Base-by-base conservation (phyloP, 805 yeast genomes). In the Yarrowia sp. region DNA sequence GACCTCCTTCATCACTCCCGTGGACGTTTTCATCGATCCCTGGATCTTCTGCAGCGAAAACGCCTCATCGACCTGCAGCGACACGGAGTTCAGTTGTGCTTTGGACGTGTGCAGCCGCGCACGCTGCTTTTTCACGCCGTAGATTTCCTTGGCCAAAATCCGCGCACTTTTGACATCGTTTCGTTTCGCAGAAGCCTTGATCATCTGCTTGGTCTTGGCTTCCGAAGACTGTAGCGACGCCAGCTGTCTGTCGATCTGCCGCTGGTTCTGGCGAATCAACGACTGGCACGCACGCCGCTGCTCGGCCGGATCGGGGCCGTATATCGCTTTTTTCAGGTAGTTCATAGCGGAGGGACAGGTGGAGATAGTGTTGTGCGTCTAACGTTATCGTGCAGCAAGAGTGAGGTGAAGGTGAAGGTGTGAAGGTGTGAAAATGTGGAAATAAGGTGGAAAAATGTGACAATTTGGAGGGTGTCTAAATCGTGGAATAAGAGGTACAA, bases 251-350 rank as follows among this genome's bases (percentile, higher is more conserved):
- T 95, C 98, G 43, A 94, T 78, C 74, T 89, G 93, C 55, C 98
- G 82, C 70, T 88, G 87, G 77, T 93, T 95, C 78, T 89, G 90
- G 68, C 98, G 87, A 49, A 94, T 83, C 20, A 92, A 82, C 44
- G 86, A 81, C 74, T 90, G 93, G 72, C 96, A 90, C 72, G 86
- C 89, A 68, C 95, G 80, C 83, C 85, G 87, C 86, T 82, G 86
- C 71, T 79, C 98, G 74, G 89, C 88, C 49, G 98, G 97, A 75
- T 93, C 97, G 0, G 98, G 98, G 0, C 99, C 99, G 89, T 96
- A 94, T 44, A 94, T 88, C 4, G 93, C 90, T 75, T 88, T 87
- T 79, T 91, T 93, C 40, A 94, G 77, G 76, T 83, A 89, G 75
- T 94, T 92, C 98, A 94, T 94, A 46, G 20, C 12, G 20, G 13